phyloP scores from a whole-genome alignment of 2,329 filamentous ascomycete genomes.

The Metarhizium anisopliae region DNA sequence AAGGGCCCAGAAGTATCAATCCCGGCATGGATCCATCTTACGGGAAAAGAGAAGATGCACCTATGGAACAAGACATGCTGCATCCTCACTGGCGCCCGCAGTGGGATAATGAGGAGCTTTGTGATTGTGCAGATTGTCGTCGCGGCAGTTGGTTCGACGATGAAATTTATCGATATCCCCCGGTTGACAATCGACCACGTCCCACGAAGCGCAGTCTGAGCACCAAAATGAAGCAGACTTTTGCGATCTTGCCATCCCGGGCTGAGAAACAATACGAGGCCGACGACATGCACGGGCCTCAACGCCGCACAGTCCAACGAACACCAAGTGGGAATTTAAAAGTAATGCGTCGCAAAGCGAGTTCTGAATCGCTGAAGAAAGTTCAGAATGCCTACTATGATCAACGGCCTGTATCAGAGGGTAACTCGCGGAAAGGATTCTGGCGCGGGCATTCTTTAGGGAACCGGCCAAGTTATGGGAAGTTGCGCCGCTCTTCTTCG shows the following conservation, averaged over 20 bases:
- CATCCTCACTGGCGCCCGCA: slow-evolving; percentile 56
- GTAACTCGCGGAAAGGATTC: slow-evolving; percentile 15
- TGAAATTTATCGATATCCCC: slow-evolving; percentile 36
- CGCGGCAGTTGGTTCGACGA: slow-evolving; percentile 30
- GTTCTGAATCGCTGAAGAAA: slow-evolving; percentile 31
- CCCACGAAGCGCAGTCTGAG: slow-evolving; percentile 40
- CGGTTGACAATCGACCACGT: slow-evolving; percentile 37
- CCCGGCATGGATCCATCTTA: slow-evolving; percentile 23
- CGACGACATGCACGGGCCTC: slow-evolving; percentile 28
- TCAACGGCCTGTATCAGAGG: slow-evolving; percentile 24
- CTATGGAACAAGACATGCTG: slow-evolving; percentile 43
- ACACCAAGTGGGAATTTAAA: slow-evolving; percentile 51
- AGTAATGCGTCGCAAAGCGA: slow-evolving; percentile 46
- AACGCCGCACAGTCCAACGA: slow-evolving; percentile 49
- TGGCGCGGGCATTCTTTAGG: slow-evolving; percentile 23
- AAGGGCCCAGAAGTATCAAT: slow-evolving; percentile 15
- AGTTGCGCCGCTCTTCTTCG: slow-evolving; percentile 25
- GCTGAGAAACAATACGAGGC: slow-evolving; percentile 25
- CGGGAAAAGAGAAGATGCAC: slow-evolving; percentile 34
- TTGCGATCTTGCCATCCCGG: slow-evolving; percentile 49
- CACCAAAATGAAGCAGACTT: slow-evolving; percentile 46
- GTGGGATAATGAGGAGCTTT: slow-evolving; percentile 28
- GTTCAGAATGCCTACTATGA: slow-evolving; percentile 17
- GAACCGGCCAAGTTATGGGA: slow-evolving; percentile 15
- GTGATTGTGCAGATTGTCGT: slow-evolving; percentile 17